Evolutionary conservation across 169 alveolate genomes (phyloP), one percentile per base, ranked within the genome.

Genomic region (Eimeria sp.): DNA sequence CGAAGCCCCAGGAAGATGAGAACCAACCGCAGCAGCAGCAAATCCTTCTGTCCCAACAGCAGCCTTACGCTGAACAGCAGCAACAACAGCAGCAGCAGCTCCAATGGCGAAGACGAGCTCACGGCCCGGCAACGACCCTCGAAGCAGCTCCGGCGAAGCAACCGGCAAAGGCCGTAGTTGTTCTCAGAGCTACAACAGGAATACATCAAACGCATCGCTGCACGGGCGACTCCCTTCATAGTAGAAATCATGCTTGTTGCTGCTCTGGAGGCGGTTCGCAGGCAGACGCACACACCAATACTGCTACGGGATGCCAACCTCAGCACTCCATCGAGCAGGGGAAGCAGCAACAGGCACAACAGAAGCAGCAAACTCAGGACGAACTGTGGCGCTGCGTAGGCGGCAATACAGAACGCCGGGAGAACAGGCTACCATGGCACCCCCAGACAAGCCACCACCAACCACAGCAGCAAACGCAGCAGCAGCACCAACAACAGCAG

Each of bases 341-440:
- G 76, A 75, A 43, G 57, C 92, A 61, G 92, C 75, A 43, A n/a
- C 65, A 30, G 63, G 4, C 10, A 61, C 78, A 86, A 80, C 54
- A 43, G 63, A 78, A 57, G 92, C 92, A 84, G 92, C 76, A 34
- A 16, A 16, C 57, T 34, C 92, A 86, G 43, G 92, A 86, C 22
- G 63, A 57, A 18, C 92, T 86, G 80, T 86, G 92, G 92, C 76
- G 92, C 43, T 86, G 92, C 61, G 6, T 86, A 20, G 92, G 30
- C 65, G 9, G 92, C 63, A 61, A 63, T 25, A 13, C 18, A 10
- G 92, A 57, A 13, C 57, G 43, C 49, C 65, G 47, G 27, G 63
- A 86, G 63, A 61, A 61, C 25, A 25, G 54, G 27, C 90, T 51
- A 51, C 45, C 20, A 13, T 51, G 72, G 90, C 45, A 47, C 70